A percentile compares a stretch with the other conserved stretches of the same genome.
Evolutionary conservation across 2,329 filamentous ascomycete species (phyloP).

Genomic region (Diaporthe amygdali): DNA sequence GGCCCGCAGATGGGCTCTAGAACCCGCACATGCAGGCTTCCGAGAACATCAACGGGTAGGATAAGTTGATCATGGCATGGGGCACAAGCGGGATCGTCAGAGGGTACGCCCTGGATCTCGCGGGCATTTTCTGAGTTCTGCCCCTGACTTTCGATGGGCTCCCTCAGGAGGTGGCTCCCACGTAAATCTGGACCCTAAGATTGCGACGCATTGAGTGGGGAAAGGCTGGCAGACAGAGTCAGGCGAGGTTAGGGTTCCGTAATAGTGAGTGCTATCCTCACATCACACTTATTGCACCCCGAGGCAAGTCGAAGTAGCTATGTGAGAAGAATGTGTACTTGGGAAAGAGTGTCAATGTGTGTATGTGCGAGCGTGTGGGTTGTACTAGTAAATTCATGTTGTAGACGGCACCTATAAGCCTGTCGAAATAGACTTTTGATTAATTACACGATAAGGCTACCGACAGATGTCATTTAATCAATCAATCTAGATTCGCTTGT

Average conservation of each 20-base stretch:
- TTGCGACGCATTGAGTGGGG: not conserved
- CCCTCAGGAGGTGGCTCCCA: not conserved
- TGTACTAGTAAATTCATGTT: not conserved
- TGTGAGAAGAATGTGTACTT: too few species aligned
- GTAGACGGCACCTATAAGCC: too few species aligned
- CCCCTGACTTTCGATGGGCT: slow-evolving; percentile 6
- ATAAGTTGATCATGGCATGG: not conserved
- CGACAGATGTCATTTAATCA: not conserved
- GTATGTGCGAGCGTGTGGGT: not conserved
- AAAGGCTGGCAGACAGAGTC: not conserved
- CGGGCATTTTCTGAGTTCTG: not conserved
- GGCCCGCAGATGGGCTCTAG: not conserved
- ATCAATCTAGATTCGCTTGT: not conserved
- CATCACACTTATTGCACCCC: not conserved
- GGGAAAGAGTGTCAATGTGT: not conserved
- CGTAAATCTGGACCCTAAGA: not conserved
- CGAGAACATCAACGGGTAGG: not conserved
- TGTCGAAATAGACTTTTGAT: not conserved
- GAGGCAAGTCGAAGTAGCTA: not conserved
- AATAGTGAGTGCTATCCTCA: not conserved
- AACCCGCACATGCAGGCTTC: not conserved
- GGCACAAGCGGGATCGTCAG: not conserved
- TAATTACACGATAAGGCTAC: not conserved
- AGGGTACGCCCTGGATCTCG: not conserved
- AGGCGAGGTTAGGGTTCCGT: not conserved